phyloP scores from a whole-genome alignment of 2,329 filamentous ascomycete genomes.

The Ceratocystis albifundus region DNA sequence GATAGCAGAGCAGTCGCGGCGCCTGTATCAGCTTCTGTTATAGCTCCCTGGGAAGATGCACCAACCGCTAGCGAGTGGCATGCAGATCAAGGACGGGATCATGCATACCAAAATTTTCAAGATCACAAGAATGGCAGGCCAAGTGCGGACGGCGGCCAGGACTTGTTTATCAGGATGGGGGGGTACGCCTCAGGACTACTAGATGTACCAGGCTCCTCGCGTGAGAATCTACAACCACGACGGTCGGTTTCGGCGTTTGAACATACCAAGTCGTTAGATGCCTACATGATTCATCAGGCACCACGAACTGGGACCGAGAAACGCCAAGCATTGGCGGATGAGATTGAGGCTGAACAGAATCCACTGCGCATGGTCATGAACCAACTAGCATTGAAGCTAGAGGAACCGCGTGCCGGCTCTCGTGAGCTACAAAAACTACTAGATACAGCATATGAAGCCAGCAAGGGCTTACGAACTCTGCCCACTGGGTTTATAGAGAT shows the following conservation, averaged over 20 bases:
- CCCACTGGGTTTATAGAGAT: slow-evolving; percentile 13
- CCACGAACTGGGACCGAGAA: neutral
- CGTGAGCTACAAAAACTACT: slow-evolving; percentile 6
- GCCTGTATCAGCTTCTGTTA: neutral
- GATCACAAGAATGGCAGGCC: neutral
- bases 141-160: neutral
- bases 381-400: neutral
- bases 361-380: slow-evolving; percentile 11
- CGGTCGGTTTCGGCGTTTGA: slow-evolving; percentile 5
- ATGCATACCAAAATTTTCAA: neutral
- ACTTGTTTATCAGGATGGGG: neutral
- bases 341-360: slow-evolving; percentile 14
- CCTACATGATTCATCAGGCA: neutral
- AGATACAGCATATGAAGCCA: slow-evolving; percentile 1
- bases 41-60: slow-evolving; percentile 11
- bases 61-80: neutral
- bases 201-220: neutral
- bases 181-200: neutral
- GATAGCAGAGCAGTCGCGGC: neutral
- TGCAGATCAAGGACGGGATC: neutral
- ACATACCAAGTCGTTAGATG: slow-evolving; percentile 12
- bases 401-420: neutral
- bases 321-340: slow-evolving; percentile 2
- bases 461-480: neutral
- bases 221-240: neutral